A percentile compares a stretch with the other conserved stretches of the same genome.
These are phyloP conservation scores for Rhodotorula sp. DNA, from an alignment of 1,284 basidiomycete species.

Conservation along the genomic window DNA sequence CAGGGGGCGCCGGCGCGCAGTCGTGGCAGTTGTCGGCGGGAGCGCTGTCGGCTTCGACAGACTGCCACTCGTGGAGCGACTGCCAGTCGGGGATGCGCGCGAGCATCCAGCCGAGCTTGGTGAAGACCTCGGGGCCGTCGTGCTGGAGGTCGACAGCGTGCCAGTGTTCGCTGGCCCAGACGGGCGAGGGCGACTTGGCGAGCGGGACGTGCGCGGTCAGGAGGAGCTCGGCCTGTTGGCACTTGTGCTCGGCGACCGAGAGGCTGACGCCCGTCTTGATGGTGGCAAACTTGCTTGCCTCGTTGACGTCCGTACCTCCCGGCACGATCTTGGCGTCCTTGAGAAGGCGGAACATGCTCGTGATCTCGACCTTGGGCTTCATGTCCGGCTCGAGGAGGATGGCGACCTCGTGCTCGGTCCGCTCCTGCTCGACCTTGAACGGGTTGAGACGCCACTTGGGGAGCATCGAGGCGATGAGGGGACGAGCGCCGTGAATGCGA, in stretches of 20 bases:
- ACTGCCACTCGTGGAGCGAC: constrained; percentile 63
- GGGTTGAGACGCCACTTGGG: constrained; percentile 59
- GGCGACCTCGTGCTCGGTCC: constrained; percentile 21
- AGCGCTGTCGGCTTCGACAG: constrained; percentile 48
- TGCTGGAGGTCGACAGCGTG: constrained; percentile 78
- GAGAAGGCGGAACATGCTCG: constrained; percentile 60
- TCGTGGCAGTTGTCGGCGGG: constrained; percentile 59
- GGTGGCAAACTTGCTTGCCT: constrained; percentile 27
- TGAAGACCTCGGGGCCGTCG: constrained; percentile 72
- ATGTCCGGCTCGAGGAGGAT: constrained; percentile 54
- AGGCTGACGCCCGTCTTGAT: constrained; percentile 54
- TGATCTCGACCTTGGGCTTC: constrained; percentile 55
- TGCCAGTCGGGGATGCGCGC: constrained; percentile 75
- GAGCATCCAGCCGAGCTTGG: constrained; percentile 76
- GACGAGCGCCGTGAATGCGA: constrained; percentile 72
- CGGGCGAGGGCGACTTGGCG: constrained; percentile 60
- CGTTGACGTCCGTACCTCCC: constrained; percentile 8
- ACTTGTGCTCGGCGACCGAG: constrained; percentile 60
- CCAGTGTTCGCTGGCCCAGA: constrained; percentile 72
- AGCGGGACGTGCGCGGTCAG: constrained; percentile 70
- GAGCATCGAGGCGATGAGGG: constrained; percentile 64
- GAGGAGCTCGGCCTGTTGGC: constrained; percentile 69
- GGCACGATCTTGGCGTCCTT: constrained; percentile 9
- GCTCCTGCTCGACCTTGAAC: not conserved
- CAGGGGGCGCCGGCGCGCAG: constrained; percentile 75